Evolutionary conservation across 352 stramenopile genomes (phyloP).

Genomic region (Globisporangium canariense): DNA sequence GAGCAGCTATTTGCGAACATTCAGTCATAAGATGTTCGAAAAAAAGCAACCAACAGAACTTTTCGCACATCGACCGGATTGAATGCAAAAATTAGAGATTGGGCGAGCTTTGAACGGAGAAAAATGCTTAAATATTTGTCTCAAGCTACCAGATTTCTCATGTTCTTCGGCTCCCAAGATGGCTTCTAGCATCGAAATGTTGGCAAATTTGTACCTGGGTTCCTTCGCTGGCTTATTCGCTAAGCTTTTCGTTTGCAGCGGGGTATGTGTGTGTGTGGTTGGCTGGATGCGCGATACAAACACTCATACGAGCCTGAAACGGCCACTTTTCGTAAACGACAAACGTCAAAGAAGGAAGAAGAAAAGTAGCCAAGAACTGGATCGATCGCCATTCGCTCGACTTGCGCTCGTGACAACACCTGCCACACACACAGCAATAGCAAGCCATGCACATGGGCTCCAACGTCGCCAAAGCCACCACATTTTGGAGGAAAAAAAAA

Average conservation of each 20-base stretch:
- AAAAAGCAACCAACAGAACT: not conserved
- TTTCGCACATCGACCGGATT: not conserved
- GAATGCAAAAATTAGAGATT: not conserved
- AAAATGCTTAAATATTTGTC: no score
- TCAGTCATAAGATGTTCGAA: not conserved
- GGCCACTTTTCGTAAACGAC: not conserved
- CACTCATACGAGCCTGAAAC: not conserved
- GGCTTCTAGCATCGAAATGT: no score
- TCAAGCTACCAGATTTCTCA: no score
- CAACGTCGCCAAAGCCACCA: no score
- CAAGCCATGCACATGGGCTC: not conserved
- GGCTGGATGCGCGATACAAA: not conserved
- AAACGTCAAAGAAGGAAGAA: conserved; percentile 11
- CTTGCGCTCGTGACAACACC: not conserved
- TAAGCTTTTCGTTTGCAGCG: not conserved
- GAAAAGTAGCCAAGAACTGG: conserved; percentile 6
- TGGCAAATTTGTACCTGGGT: not conserved
- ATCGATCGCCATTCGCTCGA: not conserved
- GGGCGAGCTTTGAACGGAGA: no score
- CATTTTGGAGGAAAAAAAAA: not conserved
- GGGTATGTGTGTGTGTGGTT: not conserved
- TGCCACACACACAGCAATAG: not conserved
- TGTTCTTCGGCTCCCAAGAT: no score
- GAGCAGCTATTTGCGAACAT: not conserved
- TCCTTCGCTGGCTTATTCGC: not conserved